Conservation (phyloP, 441 rosid species). For the Gossypium davidsonii region DNA sequence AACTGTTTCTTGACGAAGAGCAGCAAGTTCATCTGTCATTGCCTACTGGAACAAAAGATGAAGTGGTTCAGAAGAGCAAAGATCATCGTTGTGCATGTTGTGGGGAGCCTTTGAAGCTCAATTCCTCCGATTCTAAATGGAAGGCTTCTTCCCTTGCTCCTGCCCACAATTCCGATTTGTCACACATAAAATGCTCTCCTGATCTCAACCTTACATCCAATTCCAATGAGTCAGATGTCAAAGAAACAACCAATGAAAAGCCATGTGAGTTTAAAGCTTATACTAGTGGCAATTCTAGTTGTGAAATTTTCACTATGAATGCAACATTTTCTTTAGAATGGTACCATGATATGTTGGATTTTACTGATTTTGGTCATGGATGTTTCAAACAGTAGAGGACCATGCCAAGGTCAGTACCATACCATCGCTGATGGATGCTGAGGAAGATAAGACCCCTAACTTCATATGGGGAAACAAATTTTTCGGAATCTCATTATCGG, state of each 20-base stretch:
- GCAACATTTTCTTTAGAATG: background rate
- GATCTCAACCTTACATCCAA: constrained; percentile 36
- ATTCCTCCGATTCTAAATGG: constrained; percentile 27
- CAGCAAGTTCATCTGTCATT: constrained; percentile 24
- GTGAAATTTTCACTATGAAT: background rate
- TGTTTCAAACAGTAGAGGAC: constrained; percentile 29
- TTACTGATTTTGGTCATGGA: background rate
- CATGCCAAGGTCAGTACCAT: constrained; percentile 31
- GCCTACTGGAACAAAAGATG: constrained; percentile 38
- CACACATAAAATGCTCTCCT: constrained; percentile 34
- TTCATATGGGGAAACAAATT: constrained; percentile 58
- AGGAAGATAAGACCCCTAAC: constrained; percentile 54
- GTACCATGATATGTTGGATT: background rate
- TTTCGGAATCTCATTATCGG: constrained; percentile 60
- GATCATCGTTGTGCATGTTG: constrained; percentile 54
- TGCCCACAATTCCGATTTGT: constrained; percentile 37
- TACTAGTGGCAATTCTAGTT: background rate
- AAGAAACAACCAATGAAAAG: constrained; percentile 21
- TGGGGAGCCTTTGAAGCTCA: constrained; percentile 53
- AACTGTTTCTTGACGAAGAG: constrained; percentile 61
- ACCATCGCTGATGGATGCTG: constrained; percentile 39
- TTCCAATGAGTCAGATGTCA: constrained; percentile 41
- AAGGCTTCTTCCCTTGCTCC: constrained; percentile 46
- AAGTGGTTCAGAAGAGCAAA: constrained; percentile 27
- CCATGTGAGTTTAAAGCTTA: constrained; percentile 25